Evolutionary conservation across 1,139 yeast genomes (phyloP), one percentile per base, ranked within the genome.

Genomic region (Candida sanyaensis): DNA sequence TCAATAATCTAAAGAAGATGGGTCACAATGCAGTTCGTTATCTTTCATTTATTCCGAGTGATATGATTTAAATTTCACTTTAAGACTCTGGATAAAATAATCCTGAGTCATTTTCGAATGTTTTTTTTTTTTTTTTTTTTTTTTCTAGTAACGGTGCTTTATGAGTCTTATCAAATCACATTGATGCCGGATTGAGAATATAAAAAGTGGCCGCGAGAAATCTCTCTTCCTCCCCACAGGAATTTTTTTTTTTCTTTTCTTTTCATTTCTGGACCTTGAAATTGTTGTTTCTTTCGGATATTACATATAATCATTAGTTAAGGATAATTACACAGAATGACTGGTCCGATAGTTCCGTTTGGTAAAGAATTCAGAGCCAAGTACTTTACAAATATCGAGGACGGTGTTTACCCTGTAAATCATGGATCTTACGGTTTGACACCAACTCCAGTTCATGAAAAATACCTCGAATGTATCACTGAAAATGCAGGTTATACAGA

Each of bases 381-480:
- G 48, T 70, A 80, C 58, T 85, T 81, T 60, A 52, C 70, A 1
- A 49, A 52, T 21, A 60, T 80, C 17, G 75, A 69, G 31, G 55
- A 65, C 2, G 67, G 62, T 3, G 68, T 69, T 1, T 55, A 55
- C 2, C 76, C 78, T 2, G 74, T 80, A 12, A 82, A 81, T 57
- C 81, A 81, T 55, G 86, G 86, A 1, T 75, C 84, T 1, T 81
- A 62, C 55, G 86, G 86, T 0, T 59, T 71, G 6, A 65, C 75
- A 5, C 83, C 86, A 0, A 71, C 66, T 9, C 63, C 65, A 2
- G 70, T 79, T 1, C 55, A 65, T 29, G 65, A 69, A 5, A 59
- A 54, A 23, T 72, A 55, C 55, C 41, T 59, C 21, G 52, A 61
- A 17, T 53, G 59, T 17, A 50, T 71, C 46, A 51, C 60, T 13